phyloP scores from a whole-genome alignment of 2,329 filamentous ascomycete species.

The Sarocladium oryzae region DNA sequence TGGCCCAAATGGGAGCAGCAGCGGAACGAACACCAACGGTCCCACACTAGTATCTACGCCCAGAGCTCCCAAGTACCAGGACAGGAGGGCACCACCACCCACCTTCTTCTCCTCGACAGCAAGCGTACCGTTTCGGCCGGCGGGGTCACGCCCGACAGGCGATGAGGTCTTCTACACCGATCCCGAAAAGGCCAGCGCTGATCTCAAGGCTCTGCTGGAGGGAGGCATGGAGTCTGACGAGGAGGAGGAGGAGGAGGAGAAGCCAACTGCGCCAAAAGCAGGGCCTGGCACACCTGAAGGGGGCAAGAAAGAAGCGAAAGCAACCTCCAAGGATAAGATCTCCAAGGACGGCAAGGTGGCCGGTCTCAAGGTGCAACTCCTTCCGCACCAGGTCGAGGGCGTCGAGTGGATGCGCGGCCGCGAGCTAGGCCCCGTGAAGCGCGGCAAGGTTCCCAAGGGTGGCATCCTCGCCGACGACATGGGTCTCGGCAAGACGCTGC shows the following conservation, averaged over 20 bases:
- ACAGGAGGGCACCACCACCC: slow-evolving; percentile 39
- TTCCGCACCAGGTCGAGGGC: slow-evolving; percentile 92
- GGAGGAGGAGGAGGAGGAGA: slow-evolving; percentile 39
- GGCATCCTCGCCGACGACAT: slow-evolving; percentile 91
- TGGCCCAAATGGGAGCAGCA: neutral
- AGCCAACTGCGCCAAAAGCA: slow-evolving; percentile 16
- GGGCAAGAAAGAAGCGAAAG: slow-evolving; percentile 17
- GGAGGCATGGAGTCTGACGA: slow-evolving; percentile 72
- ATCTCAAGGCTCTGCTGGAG: slow-evolving; percentile 76
- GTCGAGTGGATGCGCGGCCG: slow-evolving; percentile 93
- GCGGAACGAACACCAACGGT: slow-evolving; percentile 18
- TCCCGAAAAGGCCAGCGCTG: slow-evolving; percentile 63
- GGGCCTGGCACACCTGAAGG: slow-evolving; percentile 6
- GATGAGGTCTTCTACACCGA: slow-evolving; percentile 60
- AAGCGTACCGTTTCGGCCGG: slow-evolving; percentile 17
- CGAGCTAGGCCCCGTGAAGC: slow-evolving; percentile 79
- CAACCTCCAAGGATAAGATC: neutral
- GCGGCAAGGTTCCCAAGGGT: slow-evolving; percentile 75
- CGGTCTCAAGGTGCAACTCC: slow-evolving; percentile 77
- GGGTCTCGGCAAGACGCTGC: slow-evolving; percentile 90
- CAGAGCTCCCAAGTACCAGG: slow-evolving; percentile 37
- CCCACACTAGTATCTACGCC: slow-evolving; percentile 41
- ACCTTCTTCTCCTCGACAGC: slow-evolving; percentile 41
- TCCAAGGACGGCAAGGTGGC: slow-evolving; percentile 53
- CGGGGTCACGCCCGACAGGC: slow-evolving; percentile 15